phyloP scores from a whole-genome alignment of 352 stramenopile species.

The Phytophthora melonis region DNA sequence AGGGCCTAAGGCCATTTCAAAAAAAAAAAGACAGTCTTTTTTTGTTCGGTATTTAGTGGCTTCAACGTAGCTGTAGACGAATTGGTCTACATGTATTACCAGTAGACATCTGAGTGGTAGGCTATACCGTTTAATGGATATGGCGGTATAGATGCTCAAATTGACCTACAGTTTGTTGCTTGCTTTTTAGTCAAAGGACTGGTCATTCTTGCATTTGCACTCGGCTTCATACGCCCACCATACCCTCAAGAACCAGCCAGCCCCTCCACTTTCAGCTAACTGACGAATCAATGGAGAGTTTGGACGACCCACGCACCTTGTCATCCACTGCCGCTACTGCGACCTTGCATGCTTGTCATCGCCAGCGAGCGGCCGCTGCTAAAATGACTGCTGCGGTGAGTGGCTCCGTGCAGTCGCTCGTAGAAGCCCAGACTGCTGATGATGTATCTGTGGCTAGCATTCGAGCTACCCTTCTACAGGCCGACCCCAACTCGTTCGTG shows the following conservation, averaged over 20 bases:
- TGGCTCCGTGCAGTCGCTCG: not conserved
- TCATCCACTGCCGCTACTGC: not conserved
- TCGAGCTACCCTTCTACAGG: conserved; percentile 7
- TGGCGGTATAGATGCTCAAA: not conserved
- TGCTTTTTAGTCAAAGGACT: not conserved
- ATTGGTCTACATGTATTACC: not conserved
- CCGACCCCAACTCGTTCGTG: conserved; percentile 7
- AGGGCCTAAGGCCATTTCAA: not conserved
- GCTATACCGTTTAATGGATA: not conserved
- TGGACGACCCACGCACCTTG: not conserved
- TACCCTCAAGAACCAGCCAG: not conserved
- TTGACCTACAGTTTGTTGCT: not conserved
- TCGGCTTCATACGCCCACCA: not conserved
- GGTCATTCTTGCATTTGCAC: not conserved
- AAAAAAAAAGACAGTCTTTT: not conserved
- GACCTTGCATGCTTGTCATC: conserved; percentile 6
- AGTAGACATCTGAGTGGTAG: not conserved
- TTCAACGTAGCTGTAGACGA: not conserved
- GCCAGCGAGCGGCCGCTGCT: too few species aligned
- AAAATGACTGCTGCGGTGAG: not conserved
- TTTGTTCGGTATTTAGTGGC: not conserved
- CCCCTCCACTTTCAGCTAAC: not conserved
- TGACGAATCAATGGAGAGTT: not conserved
- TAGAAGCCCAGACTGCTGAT: conserved; percentile 18
- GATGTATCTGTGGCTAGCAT: conserved; percentile 25